Base-by-base conservation (phyloP, 164 flowering plant genomes). In the Liquidambar formosana region DNA sequence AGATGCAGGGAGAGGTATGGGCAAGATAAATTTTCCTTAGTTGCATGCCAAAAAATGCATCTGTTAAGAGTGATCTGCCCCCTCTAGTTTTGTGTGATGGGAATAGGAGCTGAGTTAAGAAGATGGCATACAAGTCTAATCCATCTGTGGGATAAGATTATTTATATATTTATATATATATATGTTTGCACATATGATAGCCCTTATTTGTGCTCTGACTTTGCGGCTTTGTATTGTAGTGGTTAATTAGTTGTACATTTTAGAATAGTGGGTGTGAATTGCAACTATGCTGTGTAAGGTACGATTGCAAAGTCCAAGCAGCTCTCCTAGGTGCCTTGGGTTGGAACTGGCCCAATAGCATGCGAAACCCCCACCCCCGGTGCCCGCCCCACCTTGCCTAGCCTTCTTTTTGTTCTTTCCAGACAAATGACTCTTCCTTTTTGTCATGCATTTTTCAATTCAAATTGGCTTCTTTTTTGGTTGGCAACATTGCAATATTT, bases 31-130 rank as follows among this genome's bases (percentile, higher is more conserved):
- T 43, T 43, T 61, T 61, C n/a, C n/a, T n/a, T n/a, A n/a, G n/a
- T n/a, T n/a, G n/a, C n/a, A n/a, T n/a, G n/a, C n/a, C n/a, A 16
- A 43, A 49, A 58, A 33, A 25, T 63, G 67, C 54, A 13, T 45
- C 15, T 63, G 63, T 19, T 44, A 60, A 47, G 47, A 49, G 48
- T 33, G 23, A 33, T n/a, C 25, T 26, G 54, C 19, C 33, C 58
- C 62, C 52, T 2, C 51, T 47, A 44, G 61, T 56, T 61, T 73
- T 67, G 71, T 56, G 45, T 51, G 61, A 66, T 61, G 26, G 23
- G 33, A 22, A 12, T 25, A 57, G 38, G 38, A 21, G 16, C 28
- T 21, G 21, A 21, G 65, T 12, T 18, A 49, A 49, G 21, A 28
- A 18, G 44, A 53, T 53, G 58, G 21, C 22, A 10, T 22, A 56